Conservation (phyloP, 225 moss, liverwort and hornwort genomes). For the Ulota crispa region DNA sequence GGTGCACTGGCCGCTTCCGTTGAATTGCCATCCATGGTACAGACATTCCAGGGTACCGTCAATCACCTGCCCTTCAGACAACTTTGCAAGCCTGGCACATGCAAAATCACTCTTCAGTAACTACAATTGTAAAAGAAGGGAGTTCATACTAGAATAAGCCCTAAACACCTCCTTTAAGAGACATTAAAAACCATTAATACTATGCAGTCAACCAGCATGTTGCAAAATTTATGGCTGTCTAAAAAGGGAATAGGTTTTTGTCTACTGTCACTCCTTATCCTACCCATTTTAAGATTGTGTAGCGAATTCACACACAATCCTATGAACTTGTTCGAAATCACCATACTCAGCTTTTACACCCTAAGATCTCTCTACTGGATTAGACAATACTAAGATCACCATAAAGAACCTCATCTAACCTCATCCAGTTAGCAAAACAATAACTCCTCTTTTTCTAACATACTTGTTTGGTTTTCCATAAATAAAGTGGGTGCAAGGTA, state of each 20-base stretch:
- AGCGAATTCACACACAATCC: not conserved
- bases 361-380: not conserved
- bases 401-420: not conserved
- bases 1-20: slow-evolving; percentile 68
- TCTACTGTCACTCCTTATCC: not conserved
- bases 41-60: slow-evolving; percentile 90
- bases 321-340: not conserved
- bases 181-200: no score
- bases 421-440: not conserved
- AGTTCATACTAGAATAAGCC: not conserved
- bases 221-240: not conserved
- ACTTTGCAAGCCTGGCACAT: slow-evolving; percentile 70
- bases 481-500: not conserved
- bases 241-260: not conserved
- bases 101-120: not conserved
- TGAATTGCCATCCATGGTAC: slow-evolving; percentile 94
- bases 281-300: not conserved
- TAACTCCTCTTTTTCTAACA: not conserved
- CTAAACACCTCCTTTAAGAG: no score
- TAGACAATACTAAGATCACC: not conserved
- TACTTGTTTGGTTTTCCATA: not conserved
- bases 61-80: slow-evolving; percentile 88
- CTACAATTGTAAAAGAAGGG: not conserved
- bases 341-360: not conserved
- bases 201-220: no score